Evolutionary conservation across 140 eudicot species (phyloP).

Genomic region (Stevia rebaudiana): DNA sequence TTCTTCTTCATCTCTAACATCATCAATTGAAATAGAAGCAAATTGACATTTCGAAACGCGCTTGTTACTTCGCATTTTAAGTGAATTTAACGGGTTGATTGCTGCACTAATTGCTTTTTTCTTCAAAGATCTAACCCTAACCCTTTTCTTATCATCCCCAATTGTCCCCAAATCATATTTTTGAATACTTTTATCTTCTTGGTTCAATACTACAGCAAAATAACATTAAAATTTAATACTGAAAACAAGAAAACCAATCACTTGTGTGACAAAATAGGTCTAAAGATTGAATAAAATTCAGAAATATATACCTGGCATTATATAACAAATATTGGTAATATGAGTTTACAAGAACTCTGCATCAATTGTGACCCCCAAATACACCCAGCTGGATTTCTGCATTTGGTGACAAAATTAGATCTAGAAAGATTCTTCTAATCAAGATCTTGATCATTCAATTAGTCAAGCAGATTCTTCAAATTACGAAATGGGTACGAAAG

Average conservation of each 20-base stretch:
- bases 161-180: conserved; percentile 44
- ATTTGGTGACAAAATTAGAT: conserved; percentile 25
- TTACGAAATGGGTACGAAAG: conserved; percentile 7
- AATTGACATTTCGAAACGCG: conserved; percentile 54
- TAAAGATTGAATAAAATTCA: neutral
- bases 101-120: conserved; percentile 61
- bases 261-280: neutral
- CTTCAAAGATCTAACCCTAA: conserved; percentile 55
- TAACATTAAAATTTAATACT: neutral
- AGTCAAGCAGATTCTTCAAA: conserved; percentile 8
- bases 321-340: conserved; percentile 11
- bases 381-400: conserved; percentile 19
- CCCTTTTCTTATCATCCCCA: conserved; percentile 66
- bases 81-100: conserved; percentile 33
- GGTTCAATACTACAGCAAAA: conserved; percentile 20
- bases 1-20: conserved; percentile 70
- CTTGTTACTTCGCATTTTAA: conserved; percentile 42
- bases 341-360: conserved; percentile 29
- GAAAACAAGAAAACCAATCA: neutral
- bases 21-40: conserved; percentile 63
- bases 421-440: conserved; percentile 7
- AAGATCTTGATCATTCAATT: conserved; percentile 22
- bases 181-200: conserved; percentile 44
- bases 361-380: conserved; percentile 21
- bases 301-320: conserved; percentile 55